A percentile compares a stretch with the other conserved stretches of the same genome.
phyloP scores from a whole-genome alignment of 441 rosid genomes.

The Pelargonium myrrhifolium region DNA sequence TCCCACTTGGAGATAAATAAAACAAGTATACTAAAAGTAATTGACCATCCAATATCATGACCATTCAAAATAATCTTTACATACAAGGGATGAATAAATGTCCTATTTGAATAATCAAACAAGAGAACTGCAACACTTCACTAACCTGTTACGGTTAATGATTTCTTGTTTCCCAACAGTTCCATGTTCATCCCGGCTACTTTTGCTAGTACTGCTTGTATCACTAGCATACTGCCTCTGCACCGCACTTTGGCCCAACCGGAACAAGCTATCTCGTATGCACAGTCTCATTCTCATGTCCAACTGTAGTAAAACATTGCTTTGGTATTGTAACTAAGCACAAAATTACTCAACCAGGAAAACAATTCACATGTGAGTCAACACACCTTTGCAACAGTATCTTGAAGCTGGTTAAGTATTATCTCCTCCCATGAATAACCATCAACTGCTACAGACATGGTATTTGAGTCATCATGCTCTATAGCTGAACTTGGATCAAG shows the following conservation, averaged over 20 bases:
- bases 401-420: conserved; percentile 63
- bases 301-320: conserved; percentile 48
- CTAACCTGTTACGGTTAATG: conserved; percentile 44
- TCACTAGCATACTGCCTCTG: conserved; percentile 61
- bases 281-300: conserved; percentile 64
- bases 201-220: conserved; percentile 43
- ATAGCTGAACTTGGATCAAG: conserved; percentile 46
- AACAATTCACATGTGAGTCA: conserved; percentile 16
- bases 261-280: conserved; percentile 92
- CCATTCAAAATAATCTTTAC: not conserved
- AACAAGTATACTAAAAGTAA: not conserved
- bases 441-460: conserved; percentile 34
- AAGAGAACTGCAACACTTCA: conserved; percentile 14
- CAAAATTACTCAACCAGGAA: conserved; percentile 25
- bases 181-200: conserved; percentile 47
- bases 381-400: conserved; percentile 66
- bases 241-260: conserved; percentile 80
- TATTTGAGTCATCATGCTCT: conserved; percentile 54
- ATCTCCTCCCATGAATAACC: conserved; percentile 47
- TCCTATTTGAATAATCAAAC: not conserved
- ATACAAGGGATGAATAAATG: not conserved
- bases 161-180: conserved; percentile 34
- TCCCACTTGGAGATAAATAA: not conserved
- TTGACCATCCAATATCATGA: conserved; percentile 1
- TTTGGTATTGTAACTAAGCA: conserved; percentile 18